Conservation (phyloP, 345 rosid genomes). For the Citropsis articulata region DNA sequence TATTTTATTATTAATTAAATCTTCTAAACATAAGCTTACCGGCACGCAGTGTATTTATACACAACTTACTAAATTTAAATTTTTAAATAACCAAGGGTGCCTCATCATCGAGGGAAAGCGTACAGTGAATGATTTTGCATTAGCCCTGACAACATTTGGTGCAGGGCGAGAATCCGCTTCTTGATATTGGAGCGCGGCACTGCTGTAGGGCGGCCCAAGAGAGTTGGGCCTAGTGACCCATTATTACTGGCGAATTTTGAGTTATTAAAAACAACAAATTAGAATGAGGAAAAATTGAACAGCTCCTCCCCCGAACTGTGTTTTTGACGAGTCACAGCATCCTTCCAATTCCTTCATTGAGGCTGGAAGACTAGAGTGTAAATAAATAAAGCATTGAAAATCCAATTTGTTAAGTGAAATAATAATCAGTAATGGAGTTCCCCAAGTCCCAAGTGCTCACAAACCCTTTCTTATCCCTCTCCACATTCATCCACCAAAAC, state of each 20-base stretch:
- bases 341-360: too few relatives aligned
- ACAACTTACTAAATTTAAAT: too few relatives aligned
- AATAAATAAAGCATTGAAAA: neutral
- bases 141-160: neutral
- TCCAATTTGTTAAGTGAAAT: neutral
- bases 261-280: neutral
- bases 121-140: too few relatives aligned
- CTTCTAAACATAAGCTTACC: too few relatives aligned
- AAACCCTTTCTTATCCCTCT: constrained; percentile 61
- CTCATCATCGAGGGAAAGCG: too few relatives aligned
- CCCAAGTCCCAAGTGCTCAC: constrained; percentile 34
- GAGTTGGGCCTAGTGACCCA: neutral
- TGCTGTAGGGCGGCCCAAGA: neutral
- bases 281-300: neutral
- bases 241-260: neutral
- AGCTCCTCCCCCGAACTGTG: neutral
- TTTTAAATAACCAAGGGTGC: too few relatives aligned
- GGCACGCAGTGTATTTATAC: too few relatives aligned
- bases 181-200: neutral
- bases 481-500: constrained; percentile 63
- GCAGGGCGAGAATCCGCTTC: neutral
- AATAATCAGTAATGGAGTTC: constrained; percentile 43
- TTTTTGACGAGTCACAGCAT: too few relatives aligned
- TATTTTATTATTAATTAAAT: too few relatives aligned
- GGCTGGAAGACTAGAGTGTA: too few relatives aligned